Conservation (phyloP, 2,329 filamentous ascomycete species). For the Parafenestella ontariensis region DNA sequence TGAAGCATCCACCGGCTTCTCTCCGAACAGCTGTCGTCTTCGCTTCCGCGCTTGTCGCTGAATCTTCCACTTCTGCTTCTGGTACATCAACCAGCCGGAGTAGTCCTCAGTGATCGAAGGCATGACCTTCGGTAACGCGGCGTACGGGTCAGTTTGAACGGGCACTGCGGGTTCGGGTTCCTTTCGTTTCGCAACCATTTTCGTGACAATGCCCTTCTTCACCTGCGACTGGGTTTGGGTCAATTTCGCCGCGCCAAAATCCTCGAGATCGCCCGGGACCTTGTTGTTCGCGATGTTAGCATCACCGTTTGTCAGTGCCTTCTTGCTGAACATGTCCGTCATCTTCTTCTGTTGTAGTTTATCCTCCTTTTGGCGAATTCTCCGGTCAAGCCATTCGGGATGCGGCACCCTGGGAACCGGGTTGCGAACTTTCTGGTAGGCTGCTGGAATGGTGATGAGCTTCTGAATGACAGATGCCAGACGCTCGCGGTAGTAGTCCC, state of each 20-base stretch:
- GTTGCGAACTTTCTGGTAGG: slow-evolving; percentile 92
- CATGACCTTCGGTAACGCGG: slow-evolving; percentile 81
- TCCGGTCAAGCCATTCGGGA: slow-evolving; percentile 93
- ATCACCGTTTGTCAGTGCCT: slow-evolving; percentile 74
- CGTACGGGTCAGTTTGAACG: slow-evolving; percentile 77
- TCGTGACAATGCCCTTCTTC: slow-evolving; percentile 52
- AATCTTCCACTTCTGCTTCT: slow-evolving; percentile 99
- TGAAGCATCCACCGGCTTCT: slow-evolving; percentile 69
- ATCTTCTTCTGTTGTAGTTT: slow-evolving; percentile 99
- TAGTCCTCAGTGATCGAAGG: slow-evolving; percentile 88
- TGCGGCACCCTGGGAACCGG: slow-evolving; percentile 92
- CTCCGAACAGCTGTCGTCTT: slow-evolving; percentile 90
- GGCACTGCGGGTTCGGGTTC: slow-evolving; percentile 54
- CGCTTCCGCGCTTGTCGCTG: slow-evolving; percentile 89
- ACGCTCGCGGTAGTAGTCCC: slow-evolving; percentile 96
- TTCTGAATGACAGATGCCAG: slow-evolving; percentile 98
- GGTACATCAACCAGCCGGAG: slow-evolving; percentile 84
- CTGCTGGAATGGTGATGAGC: slow-evolving; percentile 96
- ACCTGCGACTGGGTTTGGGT: slow-evolving; percentile 45
- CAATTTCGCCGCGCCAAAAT: slow-evolving; percentile 71
- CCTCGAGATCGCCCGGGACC: slow-evolving; percentile 74
- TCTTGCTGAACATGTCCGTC: slow-evolving; percentile 85
- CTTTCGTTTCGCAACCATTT: slow-evolving; percentile 59
- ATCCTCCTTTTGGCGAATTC: slow-evolving; percentile 95
- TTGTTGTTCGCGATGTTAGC: slow-evolving; percentile 67